These are phyloP conservation scores for Bacidia rubella DNA, from an alignment of 495 filamentous ascomycete species.

Conservation along the genomic window DNA sequence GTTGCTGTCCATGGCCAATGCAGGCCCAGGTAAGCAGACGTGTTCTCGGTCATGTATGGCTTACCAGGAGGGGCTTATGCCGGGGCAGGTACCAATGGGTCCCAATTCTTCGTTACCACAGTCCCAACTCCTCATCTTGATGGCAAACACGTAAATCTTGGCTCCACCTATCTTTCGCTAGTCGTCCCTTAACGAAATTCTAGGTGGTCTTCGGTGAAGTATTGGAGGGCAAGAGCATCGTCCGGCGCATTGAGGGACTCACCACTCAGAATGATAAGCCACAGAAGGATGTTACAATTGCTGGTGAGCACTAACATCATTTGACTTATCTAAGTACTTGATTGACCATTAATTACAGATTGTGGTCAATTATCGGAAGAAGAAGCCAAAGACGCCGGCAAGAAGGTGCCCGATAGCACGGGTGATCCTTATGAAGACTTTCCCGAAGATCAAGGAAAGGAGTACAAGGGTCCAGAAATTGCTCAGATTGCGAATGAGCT, in stretches of 20 bases:
- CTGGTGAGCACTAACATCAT: slow-evolving; percentile 17
- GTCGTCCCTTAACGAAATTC: not conserved
- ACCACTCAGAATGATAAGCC: slow-evolving; percentile 77
- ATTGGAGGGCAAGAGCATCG: slow-evolving; percentile 75
- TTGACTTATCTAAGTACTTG: not conserved
- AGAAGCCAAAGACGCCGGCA: slow-evolving; percentile 46
- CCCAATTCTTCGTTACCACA: slow-evolving; percentile 97
- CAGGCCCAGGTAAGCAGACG: slow-evolving; percentile 56
- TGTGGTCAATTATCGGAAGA: slow-evolving; percentile 73
- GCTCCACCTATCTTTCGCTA: not conserved
- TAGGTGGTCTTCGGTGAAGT: slow-evolving; percentile 40
- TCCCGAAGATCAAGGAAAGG: slow-evolving; percentile 65
- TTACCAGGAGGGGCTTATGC: not conserved
- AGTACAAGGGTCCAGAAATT: slow-evolving; percentile 49
- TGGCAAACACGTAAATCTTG: slow-evolving; percentile 59
- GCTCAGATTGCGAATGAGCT: slow-evolving; percentile 71
- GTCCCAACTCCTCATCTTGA: slow-evolving; percentile 88
- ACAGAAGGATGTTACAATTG: slow-evolving; percentile 52
- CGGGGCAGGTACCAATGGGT: slow-evolving; percentile 63
- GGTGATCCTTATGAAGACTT: slow-evolving; percentile 95
- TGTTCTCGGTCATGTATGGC: not conserved
- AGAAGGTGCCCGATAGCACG: slow-evolving; percentile 57
- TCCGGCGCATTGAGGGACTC: slow-evolving; percentile 83
- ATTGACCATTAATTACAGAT: slow-evolving; percentile 28
- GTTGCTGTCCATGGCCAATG: slow-evolving; percentile 94